Evolutionary conservation across 306 rosid species (phyloP).

Genomic region (Quercus bicolor): DNA sequence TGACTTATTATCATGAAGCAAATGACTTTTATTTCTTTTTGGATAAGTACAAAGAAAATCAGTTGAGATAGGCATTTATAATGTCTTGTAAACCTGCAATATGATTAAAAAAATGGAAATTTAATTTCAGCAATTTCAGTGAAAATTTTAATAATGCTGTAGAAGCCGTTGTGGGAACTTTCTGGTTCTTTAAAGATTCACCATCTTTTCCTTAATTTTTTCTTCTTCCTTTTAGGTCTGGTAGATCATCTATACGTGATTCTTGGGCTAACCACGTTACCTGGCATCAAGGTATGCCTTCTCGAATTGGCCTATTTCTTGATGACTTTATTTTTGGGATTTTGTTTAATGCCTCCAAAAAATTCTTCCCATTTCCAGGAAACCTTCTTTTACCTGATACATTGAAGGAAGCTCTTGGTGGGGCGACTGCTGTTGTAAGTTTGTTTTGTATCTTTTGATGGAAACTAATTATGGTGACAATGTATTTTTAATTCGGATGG

Average conservation of each 20-base stretch:
- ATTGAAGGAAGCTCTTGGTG: slow-evolving; percentile 75
- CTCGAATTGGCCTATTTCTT: slow-evolving; percentile 13
- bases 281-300: slow-evolving; percentile 81
- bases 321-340: slow-evolving; percentile 7
- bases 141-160: background rate
- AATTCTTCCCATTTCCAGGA: slow-evolving; percentile 44
- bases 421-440: slow-evolving; percentile 88
- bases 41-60: background rate
- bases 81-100: background rate
- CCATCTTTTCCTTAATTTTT: slow-evolving; percentile 8
- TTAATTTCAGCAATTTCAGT: background rate
- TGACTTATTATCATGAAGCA: no score
- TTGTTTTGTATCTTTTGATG: slow-evolving; percentile 14
- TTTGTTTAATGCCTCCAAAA: slow-evolving; percentile 22
- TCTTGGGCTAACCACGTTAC: slow-evolving; percentile 65
- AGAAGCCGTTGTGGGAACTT: background rate
- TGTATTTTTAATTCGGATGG: background rate
- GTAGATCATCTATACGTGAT: slow-evolving; percentile 72
- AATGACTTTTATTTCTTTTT: background rate
- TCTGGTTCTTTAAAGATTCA: background rate
- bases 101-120: background rate
- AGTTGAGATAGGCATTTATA: background rate
- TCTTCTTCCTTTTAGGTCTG: slow-evolving; percentile 62
- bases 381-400: slow-evolving; percentile 79
- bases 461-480: background rate